These are phyloP conservation scores for Athelia psychrophila DNA, from an alignment of 1,284 basidiomycete species.

Conservation along the genomic window DNA sequence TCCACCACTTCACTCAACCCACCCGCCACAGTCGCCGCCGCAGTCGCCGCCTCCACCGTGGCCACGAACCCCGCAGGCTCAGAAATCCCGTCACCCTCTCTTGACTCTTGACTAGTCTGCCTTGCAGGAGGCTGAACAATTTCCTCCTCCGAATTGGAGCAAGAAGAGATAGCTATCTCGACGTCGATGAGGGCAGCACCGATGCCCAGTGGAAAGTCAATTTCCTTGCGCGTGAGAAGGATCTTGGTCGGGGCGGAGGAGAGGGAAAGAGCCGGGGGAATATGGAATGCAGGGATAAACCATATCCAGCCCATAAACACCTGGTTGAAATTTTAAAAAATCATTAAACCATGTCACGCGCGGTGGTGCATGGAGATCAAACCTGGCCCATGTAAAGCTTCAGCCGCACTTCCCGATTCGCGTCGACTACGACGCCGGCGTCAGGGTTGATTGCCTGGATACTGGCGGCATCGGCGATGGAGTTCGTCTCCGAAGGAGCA, in stretches of 20 bases:
- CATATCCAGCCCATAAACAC: slow-evolving; percentile 81
- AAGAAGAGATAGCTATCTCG: slow-evolving; percentile 49
- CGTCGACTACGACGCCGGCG: slow-evolving; percentile 60
- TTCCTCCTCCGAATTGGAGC: slow-evolving; percentile 11
- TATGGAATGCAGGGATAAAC: slow-evolving; percentile 82
- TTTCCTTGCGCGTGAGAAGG: slow-evolving; percentile 51
- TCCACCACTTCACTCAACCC: slow-evolving; percentile 24
- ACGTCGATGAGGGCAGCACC: slow-evolving; percentile 67
- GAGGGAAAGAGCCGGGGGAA: slow-evolving; percentile 37
- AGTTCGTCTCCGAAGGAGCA: slow-evolving; percentile 38
- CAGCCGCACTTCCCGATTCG: slow-evolving; percentile 68
- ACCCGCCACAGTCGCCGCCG: slow-evolving; percentile 19
- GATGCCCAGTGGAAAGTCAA: slow-evolving; percentile 76
- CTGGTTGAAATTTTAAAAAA: too few relatives aligned
- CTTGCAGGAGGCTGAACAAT: slow-evolving; percentile 25
- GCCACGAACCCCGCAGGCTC: slow-evolving; percentile 22
- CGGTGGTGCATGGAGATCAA: slow-evolving; percentile 3
- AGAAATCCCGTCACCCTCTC: slow-evolving; percentile 10
- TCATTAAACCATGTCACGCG: too few relatives aligned
- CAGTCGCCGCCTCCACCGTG: slow-evolving; percentile 21
- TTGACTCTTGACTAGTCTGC: slow-evolving; percentile 18
- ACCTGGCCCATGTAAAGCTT: slow-evolving; percentile 79
- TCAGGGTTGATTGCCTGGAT: slow-evolving; percentile 21
- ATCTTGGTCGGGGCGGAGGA: slow-evolving; percentile 26
- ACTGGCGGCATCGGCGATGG: slow-evolving; percentile 35